A percentile compares a stretch with the other conserved stretches of the same genome.
phyloP scores from a whole-genome alignment of 2,329 filamentous ascomycete species.

The Epichloe gansuensis region DNA sequence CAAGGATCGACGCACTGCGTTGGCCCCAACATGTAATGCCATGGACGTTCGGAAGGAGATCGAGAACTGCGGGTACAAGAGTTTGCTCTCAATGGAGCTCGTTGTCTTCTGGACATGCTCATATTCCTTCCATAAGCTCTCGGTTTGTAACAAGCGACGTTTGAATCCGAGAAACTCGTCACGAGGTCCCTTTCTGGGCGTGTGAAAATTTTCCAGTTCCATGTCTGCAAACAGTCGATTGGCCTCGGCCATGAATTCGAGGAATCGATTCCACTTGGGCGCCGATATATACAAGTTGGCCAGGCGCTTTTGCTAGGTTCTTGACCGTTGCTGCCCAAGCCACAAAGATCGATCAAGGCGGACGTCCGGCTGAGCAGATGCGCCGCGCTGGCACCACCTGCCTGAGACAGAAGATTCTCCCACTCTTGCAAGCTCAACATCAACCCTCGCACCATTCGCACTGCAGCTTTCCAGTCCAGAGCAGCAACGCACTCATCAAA shows the following conservation, averaged over 20 bases:
- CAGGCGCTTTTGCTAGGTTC: conserved; percentile 9
- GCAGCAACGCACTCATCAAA: conserved; percentile 29
- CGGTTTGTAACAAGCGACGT: conserved; percentile 21
- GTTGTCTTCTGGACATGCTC: conserved; percentile 17
- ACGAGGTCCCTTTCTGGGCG: not conserved
- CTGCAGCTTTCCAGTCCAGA: conserved; percentile 27
- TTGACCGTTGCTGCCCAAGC: conserved; percentile 11
- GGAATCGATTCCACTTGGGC: conserved; percentile 11
- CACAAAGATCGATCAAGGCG: conserved; percentile 26
- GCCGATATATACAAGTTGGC: conserved; percentile 16
- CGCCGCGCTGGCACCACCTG: conserved; percentile 9
- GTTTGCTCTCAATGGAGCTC: conserved; percentile 22
- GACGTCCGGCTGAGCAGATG: conserved; percentile 21
- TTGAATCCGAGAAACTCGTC: conserved; percentile 5
- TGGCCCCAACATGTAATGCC: conserved; percentile 15
- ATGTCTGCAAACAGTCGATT: conserved; percentile 4
- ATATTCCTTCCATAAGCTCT: conserved; percentile 23
- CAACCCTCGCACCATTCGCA: conserved; percentile 20
- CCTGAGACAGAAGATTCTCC: conserved; percentile 13
- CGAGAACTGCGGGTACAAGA: conserved; percentile 20
- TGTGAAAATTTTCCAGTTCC: not conserved
- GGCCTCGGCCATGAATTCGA: conserved; percentile 13
- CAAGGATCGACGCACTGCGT: conserved; percentile 11
- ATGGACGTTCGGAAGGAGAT: conserved; percentile 17
- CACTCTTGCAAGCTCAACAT: conserved; percentile 15